Evolutionary conservation across 225 moss, liverwort and hornwort species (phyloP).

Genomic region (Sphagnum tenellum): DNA sequence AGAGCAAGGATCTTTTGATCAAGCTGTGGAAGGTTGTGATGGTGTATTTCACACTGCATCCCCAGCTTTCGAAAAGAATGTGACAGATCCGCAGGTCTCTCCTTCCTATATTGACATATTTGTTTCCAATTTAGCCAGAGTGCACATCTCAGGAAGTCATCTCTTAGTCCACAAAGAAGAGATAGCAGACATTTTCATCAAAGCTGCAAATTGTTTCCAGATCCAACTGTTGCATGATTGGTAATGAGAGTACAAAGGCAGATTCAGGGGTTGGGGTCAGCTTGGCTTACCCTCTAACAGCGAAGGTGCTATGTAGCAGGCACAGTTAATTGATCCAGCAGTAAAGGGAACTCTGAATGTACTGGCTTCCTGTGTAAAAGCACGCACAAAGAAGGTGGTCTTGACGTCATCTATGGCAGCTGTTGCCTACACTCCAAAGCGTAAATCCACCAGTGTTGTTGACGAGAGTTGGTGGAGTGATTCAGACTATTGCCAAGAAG

Average conservation of each 20-base stretch:
- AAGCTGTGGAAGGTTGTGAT: constrained; percentile 24
- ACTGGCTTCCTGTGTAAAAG: constrained; percentile 25
- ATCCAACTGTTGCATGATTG: neutral
- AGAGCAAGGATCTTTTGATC: constrained; percentile 14
- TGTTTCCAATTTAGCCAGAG: neutral
- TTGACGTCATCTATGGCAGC: constrained; percentile 43
- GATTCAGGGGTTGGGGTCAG: neutral
- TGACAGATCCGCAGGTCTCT: constrained; percentile 30
- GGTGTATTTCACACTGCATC: constrained; percentile 52
- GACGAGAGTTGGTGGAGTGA: constrained; percentile 47
- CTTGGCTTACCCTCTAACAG: neutral
- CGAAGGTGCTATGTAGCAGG: constrained; percentile 9
- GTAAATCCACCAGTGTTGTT: constrained; percentile 5
- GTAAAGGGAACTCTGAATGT: constrained; percentile 48
- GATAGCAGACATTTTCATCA: too few relatives aligned
- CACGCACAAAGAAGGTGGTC: constrained; percentile 30
- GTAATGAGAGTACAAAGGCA: neutral
- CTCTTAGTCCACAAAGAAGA: too few relatives aligned
- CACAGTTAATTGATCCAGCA: constrained; percentile 42
- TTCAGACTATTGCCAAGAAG: constrained; percentile 17
- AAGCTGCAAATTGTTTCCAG: neutral
- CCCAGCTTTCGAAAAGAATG: constrained; percentile 19
- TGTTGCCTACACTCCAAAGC: constrained; percentile 27
- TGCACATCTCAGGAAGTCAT: too few relatives aligned
- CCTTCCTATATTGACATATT: neutral